A percentile compares a stretch with the other conserved stretches of the same genome.
These are phyloP conservation scores for Psidium friedrichsthalianum DNA, from an alignment of 345 rosid species.

Conservation along the genomic window DNA sequence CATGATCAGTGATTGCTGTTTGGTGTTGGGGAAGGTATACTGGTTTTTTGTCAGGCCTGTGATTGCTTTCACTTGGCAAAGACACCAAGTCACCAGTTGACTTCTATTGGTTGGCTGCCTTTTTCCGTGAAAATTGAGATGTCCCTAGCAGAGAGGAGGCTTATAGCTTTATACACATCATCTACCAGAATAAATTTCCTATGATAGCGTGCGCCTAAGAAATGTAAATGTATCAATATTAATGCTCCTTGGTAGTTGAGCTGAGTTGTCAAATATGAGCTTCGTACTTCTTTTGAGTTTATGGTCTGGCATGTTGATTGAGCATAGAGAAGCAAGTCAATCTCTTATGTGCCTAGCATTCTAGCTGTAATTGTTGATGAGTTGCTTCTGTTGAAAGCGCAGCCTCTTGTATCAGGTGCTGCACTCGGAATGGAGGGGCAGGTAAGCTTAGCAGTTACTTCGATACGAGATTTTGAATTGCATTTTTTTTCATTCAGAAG, in stretches of 20 bases:
- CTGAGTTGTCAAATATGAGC: background rate
- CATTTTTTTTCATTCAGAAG: background rate
- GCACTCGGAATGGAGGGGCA: slow-evolving; percentile 95
- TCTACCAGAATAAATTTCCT: background rate
- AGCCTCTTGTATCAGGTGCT: slow-evolving; percentile 99
- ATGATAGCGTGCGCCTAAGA: background rate
- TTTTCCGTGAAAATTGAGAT: background rate
- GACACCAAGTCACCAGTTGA: background rate
- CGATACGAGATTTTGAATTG: background rate
- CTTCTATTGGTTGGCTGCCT: background rate
- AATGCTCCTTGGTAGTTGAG: background rate
- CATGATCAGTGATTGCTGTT: slow-evolving; percentile 97
- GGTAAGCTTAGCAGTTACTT: slow-evolving; percentile 26
- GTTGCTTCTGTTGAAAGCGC: slow-evolving; percentile 4
- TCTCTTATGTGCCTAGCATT: background rate
- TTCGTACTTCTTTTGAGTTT: background rate
- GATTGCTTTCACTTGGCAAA: background rate
- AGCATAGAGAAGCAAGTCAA: background rate
- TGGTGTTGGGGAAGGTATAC: slow-evolving; percentile 74
- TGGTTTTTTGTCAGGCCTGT: background rate
- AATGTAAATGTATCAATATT: background rate
- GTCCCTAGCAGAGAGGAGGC: background rate
- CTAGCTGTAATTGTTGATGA: background rate
- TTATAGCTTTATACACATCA: background rate
- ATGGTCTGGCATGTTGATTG: background rate